Conservation (phyloP, 768 basidiomycete genomes). For the Amylocystis lapponica region DNA sequence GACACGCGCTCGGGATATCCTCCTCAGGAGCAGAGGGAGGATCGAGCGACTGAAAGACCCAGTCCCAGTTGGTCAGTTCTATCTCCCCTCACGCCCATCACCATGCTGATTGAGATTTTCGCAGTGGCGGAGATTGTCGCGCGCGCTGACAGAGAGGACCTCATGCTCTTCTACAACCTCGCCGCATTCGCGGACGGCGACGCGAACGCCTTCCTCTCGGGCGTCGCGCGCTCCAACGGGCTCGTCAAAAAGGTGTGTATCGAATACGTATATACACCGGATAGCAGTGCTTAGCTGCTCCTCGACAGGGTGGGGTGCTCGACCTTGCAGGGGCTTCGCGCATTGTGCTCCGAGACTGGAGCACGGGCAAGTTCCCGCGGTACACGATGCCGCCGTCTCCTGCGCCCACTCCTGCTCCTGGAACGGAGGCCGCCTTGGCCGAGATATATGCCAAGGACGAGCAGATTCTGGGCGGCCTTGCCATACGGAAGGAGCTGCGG, state of each 20-base stretch:
- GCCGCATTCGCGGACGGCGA: conserved; percentile 74
- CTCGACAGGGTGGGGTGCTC: conserved; percentile 55
- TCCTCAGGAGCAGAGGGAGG: conserved; percentile 74
- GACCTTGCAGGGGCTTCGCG: conserved; percentile 75
- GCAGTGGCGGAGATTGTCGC: conserved; percentile 60
- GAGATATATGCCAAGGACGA: conserved; percentile 43
- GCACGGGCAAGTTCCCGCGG: conserved; percentile 61
- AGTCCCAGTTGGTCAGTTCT: conserved; percentile 56
- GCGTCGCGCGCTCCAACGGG: conserved; percentile 67
- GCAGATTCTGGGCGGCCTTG: conserved; percentile 40
- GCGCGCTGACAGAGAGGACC: conserved; percentile 67
- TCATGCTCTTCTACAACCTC: conserved; percentile 84
- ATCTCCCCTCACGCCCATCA: neutral
- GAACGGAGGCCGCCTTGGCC: conserved; percentile 17
- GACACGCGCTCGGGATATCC: conserved; percentile 57
- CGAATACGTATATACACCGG: neutral
- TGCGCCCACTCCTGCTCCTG: conserved; percentile 4
- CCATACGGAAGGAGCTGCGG: conserved; percentile 63
- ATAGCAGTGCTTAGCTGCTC: neutral
- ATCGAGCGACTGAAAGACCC: conserved; percentile 86
- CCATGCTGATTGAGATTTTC: conserved; percentile 9
- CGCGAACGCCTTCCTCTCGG: conserved; percentile 64
- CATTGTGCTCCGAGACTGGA: conserved; percentile 83
- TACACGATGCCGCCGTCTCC: conserved; percentile 53
- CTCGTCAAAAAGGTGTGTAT: conserved; percentile 68